Conservation (phyloP, 1,284 basidiomycete genomes). For the Malassezia sympodialis region DNA sequence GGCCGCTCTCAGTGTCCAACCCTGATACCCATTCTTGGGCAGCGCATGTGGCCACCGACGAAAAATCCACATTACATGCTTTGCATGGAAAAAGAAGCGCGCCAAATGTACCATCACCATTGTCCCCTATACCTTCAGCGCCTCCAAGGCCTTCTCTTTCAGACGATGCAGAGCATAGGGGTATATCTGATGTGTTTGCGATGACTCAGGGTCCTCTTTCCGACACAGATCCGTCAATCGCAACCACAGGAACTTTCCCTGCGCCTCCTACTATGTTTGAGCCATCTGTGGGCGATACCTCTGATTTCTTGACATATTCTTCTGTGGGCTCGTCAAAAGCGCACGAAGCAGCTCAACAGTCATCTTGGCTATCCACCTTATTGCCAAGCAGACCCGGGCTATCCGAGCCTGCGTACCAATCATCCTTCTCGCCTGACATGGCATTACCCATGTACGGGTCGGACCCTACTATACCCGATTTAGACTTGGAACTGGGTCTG, state of each 20-base stretch:
- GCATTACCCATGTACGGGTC: not conserved
- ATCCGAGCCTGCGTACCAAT: not conserved
- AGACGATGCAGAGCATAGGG: not conserved
- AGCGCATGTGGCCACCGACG: constrained; percentile 17
- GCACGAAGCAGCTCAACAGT: constrained; percentile 8
- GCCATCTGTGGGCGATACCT: not conserved
- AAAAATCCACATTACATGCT: constrained; percentile 7
- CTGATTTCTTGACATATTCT: not conserved
- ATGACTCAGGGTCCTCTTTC: not conserved
- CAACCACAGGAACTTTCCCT: not conserved
- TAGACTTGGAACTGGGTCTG: not conserved
- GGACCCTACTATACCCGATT: not conserved
- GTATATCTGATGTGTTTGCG: not conserved
- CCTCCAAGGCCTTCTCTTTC: not conserved
- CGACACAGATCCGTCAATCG: not conserved
- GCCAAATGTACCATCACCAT: not conserved
- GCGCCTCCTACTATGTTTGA: not conserved
- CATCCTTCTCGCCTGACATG: not conserved
- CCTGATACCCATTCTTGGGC: not conserved
- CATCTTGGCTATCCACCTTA: not conserved
- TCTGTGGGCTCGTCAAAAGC: not conserved
- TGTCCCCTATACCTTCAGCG: not conserved
- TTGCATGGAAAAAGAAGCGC: constrained; percentile 5
- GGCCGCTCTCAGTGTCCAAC: not conserved
- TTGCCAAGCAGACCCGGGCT: constrained; percentile 7